These are phyloP conservation scores for Knoxdaviesia proteae DNA, from an alignment of 2,329 filamentous ascomycete genomes.

Conservation along the genomic window DNA sequence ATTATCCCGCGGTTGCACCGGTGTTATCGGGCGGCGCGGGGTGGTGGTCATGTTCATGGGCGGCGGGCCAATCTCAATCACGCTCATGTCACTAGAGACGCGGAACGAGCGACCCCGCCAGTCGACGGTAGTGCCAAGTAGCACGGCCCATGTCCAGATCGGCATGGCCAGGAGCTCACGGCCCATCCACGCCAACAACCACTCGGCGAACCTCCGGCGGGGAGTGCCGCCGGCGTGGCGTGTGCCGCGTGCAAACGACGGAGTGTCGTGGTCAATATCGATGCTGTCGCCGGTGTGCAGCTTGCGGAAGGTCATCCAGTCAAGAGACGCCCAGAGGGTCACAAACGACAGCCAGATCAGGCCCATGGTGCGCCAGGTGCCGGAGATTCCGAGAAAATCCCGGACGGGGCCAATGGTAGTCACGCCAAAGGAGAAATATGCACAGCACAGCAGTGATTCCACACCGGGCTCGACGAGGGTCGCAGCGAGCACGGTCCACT, in stretches of 20 bases:
- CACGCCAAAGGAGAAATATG: conserved; percentile 58
- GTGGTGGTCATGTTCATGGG: no score
- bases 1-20: no score
- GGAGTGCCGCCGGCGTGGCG: conserved; percentile 16
- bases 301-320: conserved; percentile 51
- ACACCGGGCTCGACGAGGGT: conserved; percentile 86
- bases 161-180: conserved; percentile 67
- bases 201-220: conserved; percentile 41
- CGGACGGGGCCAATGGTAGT: conserved; percentile 51
- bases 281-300: conserved; percentile 57
- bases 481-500: conserved; percentile 77
- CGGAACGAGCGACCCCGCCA: conserved; percentile 74
- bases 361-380: conserved; percentile 47
- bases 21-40: no score
- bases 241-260: conserved; percentile 43
- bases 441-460: conserved; percentile 66
- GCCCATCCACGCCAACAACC: conserved; percentile 67
- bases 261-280: conserved; percentile 51
- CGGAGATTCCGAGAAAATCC: conserved; percentile 27
- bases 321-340: conserved; percentile 48
- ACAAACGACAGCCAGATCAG: conserved; percentile 47
- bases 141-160: conserved; percentile 77
- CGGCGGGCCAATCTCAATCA: conserved; percentile 22
- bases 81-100: conserved; percentile 69
- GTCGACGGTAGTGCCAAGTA: conserved; percentile 66